Evolutionary conservation across 140 eudicot species (phyloP), one percentile per base, ranked within the genome.

Genomic region (Flaveria floridana): DNA sequence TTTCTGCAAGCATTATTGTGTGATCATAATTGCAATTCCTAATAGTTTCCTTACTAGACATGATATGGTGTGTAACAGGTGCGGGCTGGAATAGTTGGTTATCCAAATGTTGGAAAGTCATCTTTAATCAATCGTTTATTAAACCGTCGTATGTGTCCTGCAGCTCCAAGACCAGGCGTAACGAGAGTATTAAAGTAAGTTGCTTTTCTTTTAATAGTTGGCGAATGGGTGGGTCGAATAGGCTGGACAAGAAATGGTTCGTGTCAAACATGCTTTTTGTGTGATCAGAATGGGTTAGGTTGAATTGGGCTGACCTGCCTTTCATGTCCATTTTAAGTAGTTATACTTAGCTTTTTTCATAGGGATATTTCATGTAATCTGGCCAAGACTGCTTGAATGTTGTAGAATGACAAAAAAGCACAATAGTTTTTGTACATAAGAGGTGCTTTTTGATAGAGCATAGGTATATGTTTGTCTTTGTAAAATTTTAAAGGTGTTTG

Each of bases 91-190:
- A 83, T 94, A 80, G 89, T 94, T 52, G 99, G 99, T 55, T 94
- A 90, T 83, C 99, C 99, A 68, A 94, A 90, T 79, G 97, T 94
- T 72, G 99, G 99, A 18, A 94, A 94, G 79, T 94, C 97, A 67
- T 94, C 99, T 51, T 74, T 94, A 76, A 88, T 94, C 48, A 94
- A 94, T 74, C 99, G 99, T 72, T 83, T 94, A 87, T 84, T 94
- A 48, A 94, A 94, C 68, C 90, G 97, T 50, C 87, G 99, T 39
- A 84, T 94, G 99, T 94, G 99, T 76, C 85, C 96, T 47, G 96
- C 99, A 11, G 99, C 99, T 80, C 99, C 97, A 81, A 83, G 97
- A 79, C 99, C 99, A 59, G 99, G 99, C 65, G 97, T 94, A 66
- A 94, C 99, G 16, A 81, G 99, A 85, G 85, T 83, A 75, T 84